Percentiles rank a stretch among this genome's conserved stretches.
phyloP scores from a whole-genome alignment of 2,329 filamentous ascomycete species.

The Pseudogymnoascus sp. region DNA sequence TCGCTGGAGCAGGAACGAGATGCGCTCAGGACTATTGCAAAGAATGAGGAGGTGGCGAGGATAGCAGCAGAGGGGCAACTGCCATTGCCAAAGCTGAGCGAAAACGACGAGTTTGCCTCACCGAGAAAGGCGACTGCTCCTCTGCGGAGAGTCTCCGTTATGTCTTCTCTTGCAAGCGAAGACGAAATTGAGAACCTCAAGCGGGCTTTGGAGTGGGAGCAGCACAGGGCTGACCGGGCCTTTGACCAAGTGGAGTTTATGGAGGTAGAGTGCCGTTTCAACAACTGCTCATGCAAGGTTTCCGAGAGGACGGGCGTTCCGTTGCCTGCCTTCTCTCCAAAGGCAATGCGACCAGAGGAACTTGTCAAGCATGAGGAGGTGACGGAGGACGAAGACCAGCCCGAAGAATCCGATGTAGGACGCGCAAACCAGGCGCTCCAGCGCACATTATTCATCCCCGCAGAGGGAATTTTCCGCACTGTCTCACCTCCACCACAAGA shows the following conservation, averaged over 20 bases:
- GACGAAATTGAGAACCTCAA: conserved; percentile 39
- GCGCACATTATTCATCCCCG: conserved; percentile 45
- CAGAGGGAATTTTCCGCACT: conserved; percentile 56
- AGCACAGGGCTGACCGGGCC: conserved; percentile 57
- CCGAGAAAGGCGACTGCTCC: conserved; percentile 46
- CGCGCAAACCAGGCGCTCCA: background rate
- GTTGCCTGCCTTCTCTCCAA: background rate
- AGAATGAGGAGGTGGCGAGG: conserved; percentile 66
- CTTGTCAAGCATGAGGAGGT: background rate
- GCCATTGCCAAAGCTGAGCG: conserved; percentile 51
- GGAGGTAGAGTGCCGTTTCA: conserved; percentile 65
- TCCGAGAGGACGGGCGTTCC: conserved; percentile 16
- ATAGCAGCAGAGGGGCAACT: conserved; percentile 66
- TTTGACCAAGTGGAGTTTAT: conserved; percentile 70
- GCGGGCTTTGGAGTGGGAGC: conserved; percentile 39
- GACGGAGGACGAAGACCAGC: background rate
- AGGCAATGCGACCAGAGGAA: background rate
- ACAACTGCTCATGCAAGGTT: conserved; percentile 52
- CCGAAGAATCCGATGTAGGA: background rate
- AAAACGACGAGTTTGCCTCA: conserved; percentile 56
- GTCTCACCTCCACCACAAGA: conserved; percentile 35
- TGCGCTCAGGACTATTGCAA: conserved; percentile 61
- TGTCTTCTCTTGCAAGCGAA: conserved; percentile 45
- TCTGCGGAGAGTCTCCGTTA: conserved; percentile 42
- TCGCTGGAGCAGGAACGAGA: conserved; percentile 68